Evolutionary conservation across 495 filamentous ascomycete genomes (phyloP).

Genomic region (Neurospora cerealis): DNA sequence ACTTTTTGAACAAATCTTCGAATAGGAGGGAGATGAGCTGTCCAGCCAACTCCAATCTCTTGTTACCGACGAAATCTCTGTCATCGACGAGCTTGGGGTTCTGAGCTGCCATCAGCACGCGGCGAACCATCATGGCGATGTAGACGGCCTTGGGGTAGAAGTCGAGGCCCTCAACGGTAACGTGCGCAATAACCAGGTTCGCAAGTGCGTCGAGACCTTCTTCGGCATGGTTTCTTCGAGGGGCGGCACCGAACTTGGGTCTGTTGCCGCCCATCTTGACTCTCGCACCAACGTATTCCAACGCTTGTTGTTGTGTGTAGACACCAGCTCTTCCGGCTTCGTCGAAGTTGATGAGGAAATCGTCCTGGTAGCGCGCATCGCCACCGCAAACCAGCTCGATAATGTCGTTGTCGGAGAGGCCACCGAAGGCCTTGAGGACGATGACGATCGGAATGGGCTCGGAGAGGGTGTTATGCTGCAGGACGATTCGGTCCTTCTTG

Average conservation of each 20-base stretch:
- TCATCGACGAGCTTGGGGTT: slow-evolving; percentile 87
- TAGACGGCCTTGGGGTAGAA: slow-evolving; percentile 94
- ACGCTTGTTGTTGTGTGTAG: slow-evolving; percentile 84
- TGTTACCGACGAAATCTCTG: slow-evolving; percentile 96
- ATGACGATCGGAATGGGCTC: slow-evolving; percentile 91
- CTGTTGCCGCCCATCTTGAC: slow-evolving; percentile 64
- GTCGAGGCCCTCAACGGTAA: slow-evolving; percentile 79
- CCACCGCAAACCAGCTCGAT: slow-evolving; percentile 75
- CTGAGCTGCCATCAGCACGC: slow-evolving; percentile 86
- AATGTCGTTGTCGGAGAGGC: slow-evolving; percentile 90
- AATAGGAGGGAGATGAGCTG: slow-evolving; percentile 93
- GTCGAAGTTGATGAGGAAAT: slow-evolving; percentile 90
- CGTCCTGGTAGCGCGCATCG: slow-evolving; percentile 80
- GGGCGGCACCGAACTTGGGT: slow-evolving; percentile 26
- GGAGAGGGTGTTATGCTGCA: slow-evolving; percentile 86
- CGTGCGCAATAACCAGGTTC: slow-evolving; percentile 84
- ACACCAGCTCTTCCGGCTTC: slow-evolving; percentile 72
- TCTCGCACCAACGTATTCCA: slow-evolving; percentile 78
- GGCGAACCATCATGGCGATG: slow-evolving; percentile 88
- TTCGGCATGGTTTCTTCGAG: slow-evolving; percentile 61
- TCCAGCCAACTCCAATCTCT: slow-evolving; percentile 85
- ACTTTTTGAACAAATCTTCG: slow-evolving; percentile 94
- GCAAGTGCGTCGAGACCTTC: slow-evolving; percentile 88
- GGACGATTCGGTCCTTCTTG: slow-evolving; percentile 81
- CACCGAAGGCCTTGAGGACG: slow-evolving; percentile 84